Base-by-base conservation (phyloP, 129 eudicot genomes). In the Cynara cardunculus region DNA sequence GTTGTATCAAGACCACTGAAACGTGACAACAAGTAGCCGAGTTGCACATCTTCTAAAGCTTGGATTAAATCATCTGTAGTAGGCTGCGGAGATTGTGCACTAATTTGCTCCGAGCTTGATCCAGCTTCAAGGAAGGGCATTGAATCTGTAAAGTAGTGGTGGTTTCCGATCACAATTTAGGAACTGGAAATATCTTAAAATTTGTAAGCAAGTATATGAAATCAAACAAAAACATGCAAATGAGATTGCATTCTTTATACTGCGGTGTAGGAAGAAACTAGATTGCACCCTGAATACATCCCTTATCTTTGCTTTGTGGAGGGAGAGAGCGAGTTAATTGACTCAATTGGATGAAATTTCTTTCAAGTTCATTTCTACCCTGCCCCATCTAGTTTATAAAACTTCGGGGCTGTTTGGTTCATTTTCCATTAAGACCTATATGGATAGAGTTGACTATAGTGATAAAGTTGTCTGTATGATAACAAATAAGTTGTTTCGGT, bases 41-140 rank as follows among this genome's bases (percentile, higher is more conserved):
- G 92, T 22, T 90, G 91, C 77, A 94, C 98, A 86, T 89, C 97
- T 85, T 94, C 89, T 77, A 94, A 84, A 75, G 91, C 97, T 84
- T 84, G 80, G 25, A 90, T 59, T 67, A 94, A 82, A n/a, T 90
- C 93, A 35, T 94, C 90, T 11, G 91, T 84, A 59, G 89, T 84
- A 44, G 98, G 98, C 83, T 86, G 94, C 44, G 7, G 31, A 35
- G 80, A 67, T 70, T 69, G 82, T 37, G 25, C 35, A 71, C 72
- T 73, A 65, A 8, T 65, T 76, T 16, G 26, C 30, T 82, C 83
- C 12, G 75, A 71, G 69, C 70, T 39, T 25, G 75, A 69, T 46
- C 21, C 34, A 13, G 75, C 77, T 53, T 53, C 86, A 82, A 87
- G 89, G 85, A 87, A 91, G 25, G 95, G 78, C 79, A 82, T 78